Conservation (phyloP, 768 basidiomycete species). For the Rhodotorula diobovata region DNA sequence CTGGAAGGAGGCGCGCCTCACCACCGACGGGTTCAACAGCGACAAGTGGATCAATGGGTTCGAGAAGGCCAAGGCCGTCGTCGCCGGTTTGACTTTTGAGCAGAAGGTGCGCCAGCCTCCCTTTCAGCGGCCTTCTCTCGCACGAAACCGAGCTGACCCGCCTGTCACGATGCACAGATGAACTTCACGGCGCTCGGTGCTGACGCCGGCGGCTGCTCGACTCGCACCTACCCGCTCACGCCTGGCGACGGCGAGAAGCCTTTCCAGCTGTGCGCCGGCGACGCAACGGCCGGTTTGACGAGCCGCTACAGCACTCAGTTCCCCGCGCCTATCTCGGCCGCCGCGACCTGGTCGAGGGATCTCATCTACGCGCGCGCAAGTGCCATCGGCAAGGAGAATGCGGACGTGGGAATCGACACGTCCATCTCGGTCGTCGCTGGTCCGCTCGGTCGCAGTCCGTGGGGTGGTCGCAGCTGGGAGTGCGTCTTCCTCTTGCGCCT, state of each 20-base stretch:
- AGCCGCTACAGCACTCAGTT: slow-evolving; percentile 45
- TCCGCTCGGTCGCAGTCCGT: background rate
- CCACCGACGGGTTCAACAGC: slow-evolving; percentile 6
- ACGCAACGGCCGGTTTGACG: background rate
- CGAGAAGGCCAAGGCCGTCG: slow-evolving; percentile 6
- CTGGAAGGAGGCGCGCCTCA: no score
- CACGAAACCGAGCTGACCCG: background rate
- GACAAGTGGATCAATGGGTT: slow-evolving; percentile 2
- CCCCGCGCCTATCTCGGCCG: slow-evolving; percentile 77
- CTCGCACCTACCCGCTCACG: background rate
- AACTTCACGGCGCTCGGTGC: background rate
- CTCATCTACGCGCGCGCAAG: slow-evolving; percentile 71
- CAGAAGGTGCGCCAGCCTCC: slow-evolving; percentile 6
- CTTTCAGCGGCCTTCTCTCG: no score
- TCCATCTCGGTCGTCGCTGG: slow-evolving; percentile 23
- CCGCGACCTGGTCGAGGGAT: slow-evolving; percentile 73
- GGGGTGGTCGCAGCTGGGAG: slow-evolving; percentile 33
- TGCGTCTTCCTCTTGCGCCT: no score
- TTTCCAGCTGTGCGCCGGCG: background rate
- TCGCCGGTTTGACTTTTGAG: background rate
- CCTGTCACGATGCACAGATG: background rate
- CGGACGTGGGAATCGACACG: slow-evolving; percentile 75
- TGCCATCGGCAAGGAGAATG: slow-evolving; percentile 76
- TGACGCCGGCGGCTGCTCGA: background rate
- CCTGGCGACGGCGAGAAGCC: background rate